Conservation (phyloP, 1,284 basidiomycete genomes). For the Tilletia horrida region DNA sequence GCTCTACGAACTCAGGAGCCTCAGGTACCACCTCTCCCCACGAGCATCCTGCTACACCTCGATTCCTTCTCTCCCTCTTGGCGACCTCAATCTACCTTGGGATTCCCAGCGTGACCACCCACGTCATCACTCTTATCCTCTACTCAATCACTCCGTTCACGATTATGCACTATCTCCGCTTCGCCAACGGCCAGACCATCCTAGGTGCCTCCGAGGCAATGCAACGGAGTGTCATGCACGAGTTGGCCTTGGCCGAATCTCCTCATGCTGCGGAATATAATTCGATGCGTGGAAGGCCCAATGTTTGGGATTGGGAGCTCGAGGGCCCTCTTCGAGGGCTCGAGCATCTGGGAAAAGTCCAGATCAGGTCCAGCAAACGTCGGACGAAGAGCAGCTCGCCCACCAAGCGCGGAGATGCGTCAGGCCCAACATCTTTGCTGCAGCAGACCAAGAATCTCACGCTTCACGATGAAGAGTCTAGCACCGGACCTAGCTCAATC, state of each 20-base stretch:
- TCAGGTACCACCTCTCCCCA: neutral
- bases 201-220: conserved; percentile 57
- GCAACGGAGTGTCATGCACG: conserved; percentile 25
- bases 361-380: conserved; percentile 45
- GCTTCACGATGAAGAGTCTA: neutral
- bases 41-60: conserved; percentile 71
- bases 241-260: neutral
- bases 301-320: conserved; percentile 57
- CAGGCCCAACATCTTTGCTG: neutral
- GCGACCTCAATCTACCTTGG: conserved; percentile 82
- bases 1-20: neutral
- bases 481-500: conserved; percentile 6
- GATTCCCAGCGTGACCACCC: conserved; percentile 71
- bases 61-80: conserved; percentile 78
- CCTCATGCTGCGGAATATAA: conserved; percentile 27
- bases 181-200: conserved; percentile 74
- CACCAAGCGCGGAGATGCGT: neutral
- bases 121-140: conserved; percentile 70
- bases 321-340: conserved; percentile 54
- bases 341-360: conserved; percentile 18
- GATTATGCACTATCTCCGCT: conserved; percentile 72
- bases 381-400: neutral
- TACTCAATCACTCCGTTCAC: conserved; percentile 76
- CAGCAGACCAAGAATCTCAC: conserved; percentile 16
- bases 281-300: conserved; percentile 25